Evolutionary conservation across 768 basidiomycete genomes (phyloP).

Genomic region (Amanita muscaria): DNA sequence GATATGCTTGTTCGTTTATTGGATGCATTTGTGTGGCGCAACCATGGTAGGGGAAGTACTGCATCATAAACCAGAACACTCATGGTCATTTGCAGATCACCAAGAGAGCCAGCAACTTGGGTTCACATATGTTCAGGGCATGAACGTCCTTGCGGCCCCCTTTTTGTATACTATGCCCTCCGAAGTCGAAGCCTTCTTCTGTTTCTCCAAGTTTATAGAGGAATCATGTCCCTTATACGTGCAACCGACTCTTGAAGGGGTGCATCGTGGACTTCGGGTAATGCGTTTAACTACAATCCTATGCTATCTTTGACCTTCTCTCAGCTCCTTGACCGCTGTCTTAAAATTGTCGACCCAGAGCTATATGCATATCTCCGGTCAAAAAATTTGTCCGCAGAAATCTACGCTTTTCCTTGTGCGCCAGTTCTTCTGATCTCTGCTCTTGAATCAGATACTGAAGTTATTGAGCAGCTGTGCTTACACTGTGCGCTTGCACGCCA

Average conservation of each 20-base stretch:
- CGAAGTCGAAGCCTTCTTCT: conserved; percentile 96
- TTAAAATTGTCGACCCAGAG: conserved; percentile 86
- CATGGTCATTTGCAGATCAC: conserved; percentile 39
- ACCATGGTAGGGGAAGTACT: conserved; percentile 53
- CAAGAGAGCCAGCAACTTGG: conserved; percentile 72
- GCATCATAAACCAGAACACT: background rate
- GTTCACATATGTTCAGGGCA: conserved; percentile 97
- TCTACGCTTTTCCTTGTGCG: conserved; percentile 96
- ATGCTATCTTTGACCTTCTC: background rate
- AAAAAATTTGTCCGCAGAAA: conserved; percentile 90
- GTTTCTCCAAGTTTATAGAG: conserved; percentile 95
- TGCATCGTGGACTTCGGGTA: conserved; percentile 90
- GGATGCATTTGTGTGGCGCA: conserved; percentile 97
- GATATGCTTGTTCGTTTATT: conserved; percentile 95
- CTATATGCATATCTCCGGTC: conserved; percentile 73
- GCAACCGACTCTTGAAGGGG: conserved; percentile 91
- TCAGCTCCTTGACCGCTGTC: conserved; percentile 86
- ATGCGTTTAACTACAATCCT: conserved; percentile 5
- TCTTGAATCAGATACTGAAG: background rate
- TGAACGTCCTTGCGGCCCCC: conserved; percentile 98
- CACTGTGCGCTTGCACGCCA: conserved; percentile 93
- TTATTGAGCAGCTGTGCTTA: conserved; percentile 64
- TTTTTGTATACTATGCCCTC: conserved; percentile 97
- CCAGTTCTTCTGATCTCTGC: conserved; percentile 10
- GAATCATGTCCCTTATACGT: conserved; percentile 94